Percentiles rank a stretch among this genome's conserved stretches.
phyloP scores from a whole-genome alignment of 2,329 filamentous ascomycete genomes.

The Stagonosporopsis vannaccii region DNA sequence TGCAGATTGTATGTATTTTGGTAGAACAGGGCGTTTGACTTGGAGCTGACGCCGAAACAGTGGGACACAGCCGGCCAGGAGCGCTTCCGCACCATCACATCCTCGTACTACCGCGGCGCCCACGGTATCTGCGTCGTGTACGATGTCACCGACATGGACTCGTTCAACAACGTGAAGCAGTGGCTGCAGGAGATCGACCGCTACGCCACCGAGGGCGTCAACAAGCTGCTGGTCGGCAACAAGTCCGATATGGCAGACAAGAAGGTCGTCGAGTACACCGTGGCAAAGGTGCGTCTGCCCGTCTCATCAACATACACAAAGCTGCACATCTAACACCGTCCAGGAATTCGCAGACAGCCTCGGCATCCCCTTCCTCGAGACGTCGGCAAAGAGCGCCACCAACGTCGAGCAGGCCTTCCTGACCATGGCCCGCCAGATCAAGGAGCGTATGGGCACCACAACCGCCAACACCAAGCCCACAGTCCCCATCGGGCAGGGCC shows the following conservation, averaged over 20 bases:
- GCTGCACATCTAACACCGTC: slow-evolving; percentile 24
- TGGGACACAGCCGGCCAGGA: slow-evolving; percentile 99
- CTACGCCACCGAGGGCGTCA: slow-evolving; percentile 98
- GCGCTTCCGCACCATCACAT: slow-evolving; percentile 99
- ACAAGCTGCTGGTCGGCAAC: slow-evolving; percentile 99
- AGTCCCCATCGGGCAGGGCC: slow-evolving; percentile 93
- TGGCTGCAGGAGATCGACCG: slow-evolving; percentile 99
- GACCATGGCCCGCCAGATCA: slow-evolving; percentile 99
- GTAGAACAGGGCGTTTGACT: not conserved
- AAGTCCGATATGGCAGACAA: slow-evolving; percentile 99
- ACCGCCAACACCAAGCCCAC: slow-evolving; percentile 98
- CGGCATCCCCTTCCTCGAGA: slow-evolving; percentile 99
- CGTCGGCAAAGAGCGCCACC: slow-evolving; percentile 98
- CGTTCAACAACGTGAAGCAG: slow-evolving; percentile 99
- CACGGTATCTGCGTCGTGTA: slow-evolving; percentile 99
- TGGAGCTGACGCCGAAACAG: slow-evolving; percentile 58
- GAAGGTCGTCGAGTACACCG: slow-evolving; percentile 99
- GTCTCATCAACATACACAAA: not conserved
- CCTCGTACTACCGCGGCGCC: slow-evolving; percentile 98
- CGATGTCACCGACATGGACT: slow-evolving; percentile 99
- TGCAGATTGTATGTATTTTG: slow-evolving; percentile 75
- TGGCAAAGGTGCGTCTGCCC: slow-evolving; percentile 80
- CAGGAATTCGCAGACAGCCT: slow-evolving; percentile 99
- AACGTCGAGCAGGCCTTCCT: slow-evolving; percentile 99
- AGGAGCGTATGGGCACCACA: slow-evolving; percentile 98